phyloP scores from a whole-genome alignment of 768 basidiomycete genomes.

The Phanerodontia chrysosporium region DNA sequence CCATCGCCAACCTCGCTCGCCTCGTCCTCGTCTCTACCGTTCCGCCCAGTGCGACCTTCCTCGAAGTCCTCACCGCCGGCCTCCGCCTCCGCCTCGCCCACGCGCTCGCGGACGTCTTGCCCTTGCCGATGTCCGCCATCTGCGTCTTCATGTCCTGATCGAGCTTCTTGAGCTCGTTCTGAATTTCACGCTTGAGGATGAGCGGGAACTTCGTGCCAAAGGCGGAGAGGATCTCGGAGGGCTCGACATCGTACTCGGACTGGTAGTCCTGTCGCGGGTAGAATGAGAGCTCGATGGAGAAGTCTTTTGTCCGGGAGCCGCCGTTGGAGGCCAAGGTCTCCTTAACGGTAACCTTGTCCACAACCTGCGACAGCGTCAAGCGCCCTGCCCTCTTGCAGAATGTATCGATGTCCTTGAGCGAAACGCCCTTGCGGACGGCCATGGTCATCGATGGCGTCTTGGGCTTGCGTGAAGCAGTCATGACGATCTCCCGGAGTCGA shows the following conservation, averaged over 20 bases:
- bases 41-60: conserved; percentile 39
- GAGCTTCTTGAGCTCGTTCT: conserved; percentile 79
- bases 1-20: conserved; percentile 78
- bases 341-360: conserved; percentile 77
- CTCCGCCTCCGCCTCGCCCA: conserved; percentile 41
- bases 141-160: conserved; percentile 76
- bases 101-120: conserved; percentile 46
- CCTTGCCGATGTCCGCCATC: conserved; percentile 80
- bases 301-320: conserved; percentile 69
- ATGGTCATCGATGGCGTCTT: conserved; percentile 98
- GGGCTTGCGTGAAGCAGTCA: conserved; percentile 95
- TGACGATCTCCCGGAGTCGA: conserved; percentile 96
- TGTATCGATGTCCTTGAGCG: conserved; percentile 51
- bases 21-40: conserved; percentile 50
- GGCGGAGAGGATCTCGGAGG: conserved; percentile 65
- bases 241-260: conserved; percentile 74
- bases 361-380: conserved; percentile 82
- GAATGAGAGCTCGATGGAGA: conserved; percentile 77
- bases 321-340: conserved; percentile 70
- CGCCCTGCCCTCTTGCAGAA: conserved; percentile 91
- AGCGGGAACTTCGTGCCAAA: conserved; percentile 76
- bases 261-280: conserved; percentile 83
- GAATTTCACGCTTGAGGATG: conserved; percentile 81
- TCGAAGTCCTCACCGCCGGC: conserved; percentile 52
- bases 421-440: conserved; percentile 51